Percentiles rank a stretch among this genome's conserved stretches.
These are phyloP conservation scores for Tilletia horrida DNA, from an alignment of 1,284 basidiomycete genomes.

Conservation along the genomic window DNA sequence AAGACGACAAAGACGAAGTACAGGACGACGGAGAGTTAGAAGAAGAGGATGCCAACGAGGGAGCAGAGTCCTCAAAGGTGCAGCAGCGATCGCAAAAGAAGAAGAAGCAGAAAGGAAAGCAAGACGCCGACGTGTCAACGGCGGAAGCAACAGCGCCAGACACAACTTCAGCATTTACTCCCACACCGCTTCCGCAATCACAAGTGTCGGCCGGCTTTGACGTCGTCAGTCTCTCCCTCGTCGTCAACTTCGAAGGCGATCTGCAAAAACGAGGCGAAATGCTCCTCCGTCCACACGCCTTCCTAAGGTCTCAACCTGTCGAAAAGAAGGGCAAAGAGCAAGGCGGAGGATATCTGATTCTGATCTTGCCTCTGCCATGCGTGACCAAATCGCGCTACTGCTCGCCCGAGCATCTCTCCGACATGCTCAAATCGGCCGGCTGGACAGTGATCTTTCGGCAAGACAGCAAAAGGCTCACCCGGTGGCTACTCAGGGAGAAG, in stretches of 20 bases:
- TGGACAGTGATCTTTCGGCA: constrained; percentile 51
- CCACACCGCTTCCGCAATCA: constrained; percentile 30
- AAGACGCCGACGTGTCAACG: not conserved
- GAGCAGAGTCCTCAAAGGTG: not conserved
- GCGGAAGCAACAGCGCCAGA: not conserved
- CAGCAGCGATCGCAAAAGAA: too few relatives aligned
- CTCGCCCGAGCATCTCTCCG: constrained; percentile 48
- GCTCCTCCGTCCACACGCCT: constrained; percentile 47
- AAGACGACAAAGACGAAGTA: too few relatives aligned
- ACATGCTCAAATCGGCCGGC: constrained; percentile 53
- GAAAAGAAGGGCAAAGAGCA: not conserved
- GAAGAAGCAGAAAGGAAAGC: not conserved
- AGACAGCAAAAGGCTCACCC: constrained; percentile 54
- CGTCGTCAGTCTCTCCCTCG: constrained; percentile 55
- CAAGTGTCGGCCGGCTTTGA: constrained; percentile 45
- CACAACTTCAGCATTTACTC: not conserved
- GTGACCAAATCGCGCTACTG: constrained; percentile 55
- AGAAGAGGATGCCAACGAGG: too few relatives aligned
- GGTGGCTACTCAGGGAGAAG: constrained; percentile 52
- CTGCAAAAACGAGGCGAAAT: constrained; percentile 50
- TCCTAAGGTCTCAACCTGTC: constrained; percentile 24
- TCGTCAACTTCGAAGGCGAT: constrained; percentile 57
- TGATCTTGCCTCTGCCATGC: constrained; percentile 57
- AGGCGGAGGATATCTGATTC: constrained; percentile 51
- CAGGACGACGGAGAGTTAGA: too few relatives aligned